Conservation (phyloP, 176 grass and related monocot genomes). For the Aegilops bicornis region DNA sequence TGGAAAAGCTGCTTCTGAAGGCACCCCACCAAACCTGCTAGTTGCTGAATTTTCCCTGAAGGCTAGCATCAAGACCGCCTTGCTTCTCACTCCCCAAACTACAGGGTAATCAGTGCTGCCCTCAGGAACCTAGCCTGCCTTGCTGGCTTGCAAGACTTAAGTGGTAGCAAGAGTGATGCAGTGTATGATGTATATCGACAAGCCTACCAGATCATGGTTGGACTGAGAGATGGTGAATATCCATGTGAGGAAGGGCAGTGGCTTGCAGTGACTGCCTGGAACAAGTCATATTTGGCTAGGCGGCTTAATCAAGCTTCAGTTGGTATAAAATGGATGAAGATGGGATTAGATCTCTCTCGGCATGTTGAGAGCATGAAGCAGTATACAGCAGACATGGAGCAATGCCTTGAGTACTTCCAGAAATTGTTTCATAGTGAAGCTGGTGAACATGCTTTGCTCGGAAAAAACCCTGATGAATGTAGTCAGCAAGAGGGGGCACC, state of each 20-base stretch:
- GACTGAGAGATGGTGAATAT: constrained; percentile 78
- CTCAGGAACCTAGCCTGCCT: constrained; percentile 67
- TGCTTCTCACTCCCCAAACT: constrained; percentile 66
- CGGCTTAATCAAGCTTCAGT: constrained; percentile 50
- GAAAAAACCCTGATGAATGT: constrained; percentile 31
- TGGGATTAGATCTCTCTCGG: constrained; percentile 71
- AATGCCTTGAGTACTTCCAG: constrained; percentile 54
- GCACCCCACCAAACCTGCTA: constrained; percentile 54
- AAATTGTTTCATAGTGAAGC: constrained; percentile 46
- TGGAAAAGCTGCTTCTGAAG: constrained; percentile 51
- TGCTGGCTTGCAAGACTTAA: constrained; percentile 49
- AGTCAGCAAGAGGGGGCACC: constrained; percentile 41
- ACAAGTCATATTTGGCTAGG: constrained; percentile 59
- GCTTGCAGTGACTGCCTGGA: constrained; percentile 80
- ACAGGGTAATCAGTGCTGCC: constrained; percentile 61
- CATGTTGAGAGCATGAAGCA: constrained; percentile 77
- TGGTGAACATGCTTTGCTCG: constrained; percentile 8
- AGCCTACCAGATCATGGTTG: constrained; percentile 86
- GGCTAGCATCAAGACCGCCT: constrained; percentile 57
- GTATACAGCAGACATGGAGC: constrained; percentile 57
- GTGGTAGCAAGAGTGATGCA: constrained; percentile 54
- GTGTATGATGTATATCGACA: constrained; percentile 70
- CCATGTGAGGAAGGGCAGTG: constrained; percentile 82
- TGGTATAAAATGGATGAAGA: constrained; percentile 91
- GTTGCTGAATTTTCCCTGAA: constrained; percentile 76